Conservation (phyloP, 2,329 filamentous ascomycete genomes). For the Neopestalotiopsis clavispora region DNA sequence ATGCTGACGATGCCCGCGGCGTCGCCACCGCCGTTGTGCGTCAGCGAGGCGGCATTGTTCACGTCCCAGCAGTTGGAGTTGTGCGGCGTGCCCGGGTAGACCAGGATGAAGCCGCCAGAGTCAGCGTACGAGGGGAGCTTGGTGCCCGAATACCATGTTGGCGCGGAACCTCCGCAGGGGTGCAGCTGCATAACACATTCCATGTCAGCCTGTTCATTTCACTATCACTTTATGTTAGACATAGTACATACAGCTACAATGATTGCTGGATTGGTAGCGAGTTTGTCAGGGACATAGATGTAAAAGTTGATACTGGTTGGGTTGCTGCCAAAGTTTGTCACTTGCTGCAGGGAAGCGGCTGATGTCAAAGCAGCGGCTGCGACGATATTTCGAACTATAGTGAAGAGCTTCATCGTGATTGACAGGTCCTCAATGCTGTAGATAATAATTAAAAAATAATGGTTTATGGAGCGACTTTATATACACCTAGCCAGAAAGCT, state of each 20-base stretch:
- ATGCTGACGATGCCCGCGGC: conserved; percentile 25
- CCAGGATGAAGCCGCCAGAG: conserved; percentile 21
- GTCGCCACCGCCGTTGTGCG: conserved; percentile 26
- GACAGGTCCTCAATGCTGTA: not conserved
- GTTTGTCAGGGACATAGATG: conserved; percentile 49
- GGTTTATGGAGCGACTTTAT: not conserved
- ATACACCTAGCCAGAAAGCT: not conserved
- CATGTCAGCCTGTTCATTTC: not conserved
- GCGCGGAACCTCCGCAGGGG: conserved; percentile 20
- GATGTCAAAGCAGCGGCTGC: conserved; percentile 12
- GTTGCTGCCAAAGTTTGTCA: conserved; percentile 47
- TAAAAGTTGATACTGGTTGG: conserved; percentile 48
- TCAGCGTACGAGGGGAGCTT: conserved; percentile 23
- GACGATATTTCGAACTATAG: conserved; percentile 28
- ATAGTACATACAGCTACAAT: conserved; percentile 26
- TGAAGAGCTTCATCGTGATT: not conserved
- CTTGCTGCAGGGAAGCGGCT: conserved; percentile 27
- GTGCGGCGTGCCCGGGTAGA: conserved; percentile 21
- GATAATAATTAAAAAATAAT: not conserved
- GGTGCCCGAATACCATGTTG: conserved; percentile 23
- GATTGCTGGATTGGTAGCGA: conserved; percentile 32
- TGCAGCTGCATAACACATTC: conserved; percentile 19
- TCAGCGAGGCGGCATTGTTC: conserved; percentile 24
- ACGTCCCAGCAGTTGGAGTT: conserved; percentile 29
- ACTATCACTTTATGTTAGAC: not conserved